Percentiles rank a stretch among this genome's conserved stretches.
Evolutionary conservation across 2,329 filamentous ascomycete genomes (phyloP).

Genomic region (Magnaporthales sp.): DNA sequence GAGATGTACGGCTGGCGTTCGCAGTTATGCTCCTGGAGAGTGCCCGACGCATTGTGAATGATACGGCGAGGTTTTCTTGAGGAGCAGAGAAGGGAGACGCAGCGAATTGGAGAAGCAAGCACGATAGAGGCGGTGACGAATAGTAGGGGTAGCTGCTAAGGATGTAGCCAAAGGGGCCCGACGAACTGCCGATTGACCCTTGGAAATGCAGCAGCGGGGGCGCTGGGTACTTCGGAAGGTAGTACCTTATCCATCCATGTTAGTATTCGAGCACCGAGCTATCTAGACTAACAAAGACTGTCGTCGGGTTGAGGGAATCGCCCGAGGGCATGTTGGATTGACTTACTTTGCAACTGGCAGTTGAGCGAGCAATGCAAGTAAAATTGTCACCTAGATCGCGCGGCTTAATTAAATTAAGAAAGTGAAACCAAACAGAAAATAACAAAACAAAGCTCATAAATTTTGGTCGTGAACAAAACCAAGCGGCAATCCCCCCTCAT

Average conservation of each 20-base stretch:
- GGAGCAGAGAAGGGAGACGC: background rate
- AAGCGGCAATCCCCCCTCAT: background rate
- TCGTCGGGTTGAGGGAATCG: background rate
- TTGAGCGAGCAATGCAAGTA: background rate
- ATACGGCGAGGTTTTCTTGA: background rate
- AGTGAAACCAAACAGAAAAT: background rate
- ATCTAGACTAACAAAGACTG: background rate
- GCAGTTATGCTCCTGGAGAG: constrained; percentile 29
- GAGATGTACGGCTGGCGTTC: constrained; percentile 21
- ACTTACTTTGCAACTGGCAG: background rate
- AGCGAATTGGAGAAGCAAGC: background rate
- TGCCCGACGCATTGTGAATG: constrained; percentile 37
- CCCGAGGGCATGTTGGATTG: background rate
- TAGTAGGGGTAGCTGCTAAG: background rate
- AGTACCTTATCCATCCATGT: background rate
- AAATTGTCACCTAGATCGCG: background rate
- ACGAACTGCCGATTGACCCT: background rate
- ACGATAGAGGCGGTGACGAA: background rate
- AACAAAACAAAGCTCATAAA: background rate
- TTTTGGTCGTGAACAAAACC: background rate
- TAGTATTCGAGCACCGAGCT: background rate
- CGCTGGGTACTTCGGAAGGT: background rate
- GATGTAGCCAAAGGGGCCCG: background rate
- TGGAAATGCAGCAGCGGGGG: background rate
- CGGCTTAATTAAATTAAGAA: background rate